These are phyloP conservation scores for Mycena metata DNA, from an alignment of 768 basidiomycete species.

Conservation along the genomic window DNA sequence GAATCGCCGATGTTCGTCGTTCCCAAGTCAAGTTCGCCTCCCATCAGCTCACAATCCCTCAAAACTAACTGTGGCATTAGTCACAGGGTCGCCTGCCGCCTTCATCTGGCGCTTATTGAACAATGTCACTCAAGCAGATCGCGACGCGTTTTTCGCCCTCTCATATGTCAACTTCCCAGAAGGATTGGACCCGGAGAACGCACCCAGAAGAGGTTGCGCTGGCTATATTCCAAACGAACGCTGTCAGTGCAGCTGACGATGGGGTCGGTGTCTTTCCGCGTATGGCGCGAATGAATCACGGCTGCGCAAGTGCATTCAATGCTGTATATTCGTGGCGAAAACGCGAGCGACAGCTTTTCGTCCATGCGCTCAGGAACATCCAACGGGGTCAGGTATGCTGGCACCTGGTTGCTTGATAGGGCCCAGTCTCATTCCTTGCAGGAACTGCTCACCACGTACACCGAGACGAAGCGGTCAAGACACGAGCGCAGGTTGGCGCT, in stretches of 20 bases:
- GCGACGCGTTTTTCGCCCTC: slow-evolving; percentile 63
- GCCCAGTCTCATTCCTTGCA: slow-evolving; percentile 40
- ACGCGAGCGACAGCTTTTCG: slow-evolving; percentile 60
- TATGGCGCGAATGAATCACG: slow-evolving; percentile 78
- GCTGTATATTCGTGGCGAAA: slow-evolving; percentile 73
- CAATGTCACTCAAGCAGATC: slow-evolving; percentile 49
- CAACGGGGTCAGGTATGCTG: slow-evolving; percentile 61
- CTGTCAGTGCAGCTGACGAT: slow-evolving; percentile 66
- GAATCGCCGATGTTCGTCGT: slow-evolving; percentile 70
- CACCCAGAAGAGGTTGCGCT: slow-evolving; percentile 64
- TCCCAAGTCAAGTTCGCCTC: slow-evolving; percentile 58
- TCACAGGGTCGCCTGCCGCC: slow-evolving; percentile 59
- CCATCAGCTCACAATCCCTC: background rate
- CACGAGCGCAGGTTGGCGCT: slow-evolving; percentile 63
- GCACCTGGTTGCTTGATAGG: slow-evolving; percentile 2
- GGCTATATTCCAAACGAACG: slow-evolving; percentile 78
- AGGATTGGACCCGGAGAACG: slow-evolving; percentile 51
- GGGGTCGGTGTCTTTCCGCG: slow-evolving; percentile 74
- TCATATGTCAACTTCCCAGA: slow-evolving; percentile 69
- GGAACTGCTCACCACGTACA: slow-evolving; percentile 76
- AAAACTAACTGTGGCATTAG: slow-evolving; percentile 44
- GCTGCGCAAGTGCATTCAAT: slow-evolving; percentile 77
- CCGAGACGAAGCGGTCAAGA: slow-evolving; percentile 67
- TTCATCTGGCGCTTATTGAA: slow-evolving; percentile 56
- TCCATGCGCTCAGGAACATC: slow-evolving; percentile 71